Conservation (phyloP, 1,284 basidiomycete species). For the Phellinidium pouzarii region DNA sequence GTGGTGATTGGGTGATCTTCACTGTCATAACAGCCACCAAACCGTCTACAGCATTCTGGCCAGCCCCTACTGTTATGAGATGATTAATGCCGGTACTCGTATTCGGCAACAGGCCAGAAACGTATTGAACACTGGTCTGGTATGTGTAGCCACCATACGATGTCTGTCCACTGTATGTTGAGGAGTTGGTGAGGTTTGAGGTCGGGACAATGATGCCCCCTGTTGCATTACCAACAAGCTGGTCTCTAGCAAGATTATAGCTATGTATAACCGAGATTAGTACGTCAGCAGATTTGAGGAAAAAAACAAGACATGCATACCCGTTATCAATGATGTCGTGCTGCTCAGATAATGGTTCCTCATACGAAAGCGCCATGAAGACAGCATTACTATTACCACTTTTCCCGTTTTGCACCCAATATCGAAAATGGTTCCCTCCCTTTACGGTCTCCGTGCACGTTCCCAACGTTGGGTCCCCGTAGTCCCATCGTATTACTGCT, state of each 20-base stretch:
- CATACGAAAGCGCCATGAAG: slow-evolving; percentile 80
- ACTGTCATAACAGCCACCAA: slow-evolving; percentile 80
- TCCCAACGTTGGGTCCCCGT: slow-evolving; percentile 68
- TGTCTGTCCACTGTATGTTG: slow-evolving; percentile 52
- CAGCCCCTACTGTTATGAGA: slow-evolving; percentile 52
- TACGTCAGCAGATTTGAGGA: background rate
- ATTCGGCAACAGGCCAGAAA: slow-evolving; percentile 62
- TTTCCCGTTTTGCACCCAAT: slow-evolving; percentile 77
- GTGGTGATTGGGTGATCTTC: slow-evolving; percentile 40
- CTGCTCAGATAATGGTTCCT: slow-evolving; percentile 49
- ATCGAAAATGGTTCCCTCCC: slow-evolving; percentile 88
- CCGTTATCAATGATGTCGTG: slow-evolving; percentile 57
- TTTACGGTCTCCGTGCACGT: slow-evolving; percentile 80
- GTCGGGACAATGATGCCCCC: slow-evolving; percentile 42
- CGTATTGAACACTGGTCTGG: slow-evolving; percentile 58
- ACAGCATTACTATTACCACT: slow-evolving; percentile 65
- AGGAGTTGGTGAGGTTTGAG: slow-evolving; percentile 46
- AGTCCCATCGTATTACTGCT: slow-evolving; percentile 75
- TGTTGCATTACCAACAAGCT: slow-evolving; percentile 77
- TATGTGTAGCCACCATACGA: slow-evolving; percentile 62
- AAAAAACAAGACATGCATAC: slow-evolving; percentile 27
- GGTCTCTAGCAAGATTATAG: slow-evolving; percentile 64
- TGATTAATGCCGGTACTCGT: slow-evolving; percentile 77
- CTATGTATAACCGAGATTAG: slow-evolving; percentile 26
- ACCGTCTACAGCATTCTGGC: slow-evolving; percentile 72